Conservation (phyloP, 164 flowering plant genomes). For the Kingdonia uniflora region DNA sequence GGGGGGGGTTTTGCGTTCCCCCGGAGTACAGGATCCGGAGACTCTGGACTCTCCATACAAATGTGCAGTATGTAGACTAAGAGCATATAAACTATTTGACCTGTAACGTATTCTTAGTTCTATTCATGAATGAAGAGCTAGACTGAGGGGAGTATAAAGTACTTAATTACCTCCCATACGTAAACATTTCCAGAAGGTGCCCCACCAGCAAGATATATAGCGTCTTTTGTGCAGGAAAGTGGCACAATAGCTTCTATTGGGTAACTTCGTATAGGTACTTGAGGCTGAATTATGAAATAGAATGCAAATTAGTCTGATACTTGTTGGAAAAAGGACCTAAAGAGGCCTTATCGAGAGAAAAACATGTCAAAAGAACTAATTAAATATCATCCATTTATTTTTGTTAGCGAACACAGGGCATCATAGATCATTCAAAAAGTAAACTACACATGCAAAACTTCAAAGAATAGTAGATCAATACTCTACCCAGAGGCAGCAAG, state of each 20-base stretch:
- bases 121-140: background rate
- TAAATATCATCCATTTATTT: no score
- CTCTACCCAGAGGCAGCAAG: no score
- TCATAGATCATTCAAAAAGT: background rate
- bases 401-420: no score
- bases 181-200: constrained; percentile 46
- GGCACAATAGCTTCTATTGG: constrained; percentile 50
- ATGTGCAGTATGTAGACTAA: background rate
- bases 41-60: background rate
- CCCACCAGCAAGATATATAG: constrained; percentile 44
- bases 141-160: background rate
- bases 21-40: no score
- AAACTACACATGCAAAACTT: background rate
- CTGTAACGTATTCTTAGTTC: background rate
- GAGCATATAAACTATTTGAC: background rate
- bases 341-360: no score
- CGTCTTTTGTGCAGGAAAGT: constrained; percentile 35
- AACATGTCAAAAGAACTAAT: background rate
- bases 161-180: constrained; percentile 47
- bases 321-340: no score
- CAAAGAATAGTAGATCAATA: no score
- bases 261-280: constrained; percentile 29
- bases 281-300: constrained; percentile 26
- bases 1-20: no score
- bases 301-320: background rate